Conservation (phyloP, 2,329 filamentous ascomycete genomes). For the Pleoardoris graminearum region DNA sequence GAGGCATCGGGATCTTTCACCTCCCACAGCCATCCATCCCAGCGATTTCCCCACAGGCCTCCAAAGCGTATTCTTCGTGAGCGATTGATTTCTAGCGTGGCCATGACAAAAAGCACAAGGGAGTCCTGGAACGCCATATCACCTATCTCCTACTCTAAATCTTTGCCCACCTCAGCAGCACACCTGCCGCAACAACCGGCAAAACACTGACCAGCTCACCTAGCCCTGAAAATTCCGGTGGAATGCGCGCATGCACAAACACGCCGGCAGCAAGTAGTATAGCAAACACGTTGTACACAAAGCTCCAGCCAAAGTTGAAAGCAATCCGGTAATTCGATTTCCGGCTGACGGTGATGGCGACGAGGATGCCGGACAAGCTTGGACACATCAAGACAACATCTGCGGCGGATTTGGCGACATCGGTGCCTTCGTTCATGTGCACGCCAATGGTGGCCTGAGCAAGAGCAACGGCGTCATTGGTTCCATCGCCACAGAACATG, state of each 20-base stretch:
- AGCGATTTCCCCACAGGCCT: too few species aligned
- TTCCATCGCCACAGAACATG: slow-evolving; percentile 76
- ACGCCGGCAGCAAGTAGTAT: slow-evolving; percentile 66
- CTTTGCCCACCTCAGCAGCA: slow-evolving; percentile 49
- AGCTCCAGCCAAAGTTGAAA: slow-evolving; percentile 74
- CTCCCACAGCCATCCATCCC: too few species aligned
- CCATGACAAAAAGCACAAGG: too few species aligned
- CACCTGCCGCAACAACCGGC: slow-evolving; percentile 65
- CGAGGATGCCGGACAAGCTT: slow-evolving; percentile 58
- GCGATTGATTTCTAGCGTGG: too few species aligned
- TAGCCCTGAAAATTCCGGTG: slow-evolving; percentile 68
- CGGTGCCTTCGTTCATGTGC: slow-evolving; percentile 62
- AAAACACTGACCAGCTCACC: slow-evolving; percentile 75
- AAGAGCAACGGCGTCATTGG: slow-evolving; percentile 77
- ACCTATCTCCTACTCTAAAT: too few species aligned
- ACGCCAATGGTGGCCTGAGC: slow-evolving; percentile 72
- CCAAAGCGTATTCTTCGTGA: too few species aligned
- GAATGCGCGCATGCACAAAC: slow-evolving; percentile 59
- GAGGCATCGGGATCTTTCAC: too few species aligned
- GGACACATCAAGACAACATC: slow-evolving; percentile 69
- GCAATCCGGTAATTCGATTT: slow-evolving; percentile 47
- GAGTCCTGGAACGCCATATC: too few species aligned
- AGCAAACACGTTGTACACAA: slow-evolving; percentile 71
- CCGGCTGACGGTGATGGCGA: slow-evolving; percentile 58
- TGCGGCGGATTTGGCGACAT: slow-evolving; percentile 68